Percentiles rank a stretch among this genome's conserved stretches.
phyloP scores from a whole-genome alignment of 2,329 filamentous ascomycete species.

The Sclerotinia trifoliorum region DNA sequence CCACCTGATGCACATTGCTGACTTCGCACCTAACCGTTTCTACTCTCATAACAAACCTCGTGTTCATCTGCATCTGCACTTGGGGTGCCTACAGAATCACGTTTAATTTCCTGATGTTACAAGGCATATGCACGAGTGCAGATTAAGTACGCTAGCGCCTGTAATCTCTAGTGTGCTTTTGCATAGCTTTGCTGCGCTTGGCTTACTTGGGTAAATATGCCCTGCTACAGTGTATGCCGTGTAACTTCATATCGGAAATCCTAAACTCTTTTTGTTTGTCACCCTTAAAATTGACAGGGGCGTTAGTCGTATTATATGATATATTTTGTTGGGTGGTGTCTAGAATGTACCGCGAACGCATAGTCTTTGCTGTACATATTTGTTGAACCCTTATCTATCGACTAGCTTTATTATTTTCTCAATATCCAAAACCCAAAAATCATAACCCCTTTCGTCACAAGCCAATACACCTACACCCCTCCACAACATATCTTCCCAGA shows the following conservation, averaged over 20 bases:
- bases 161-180: not conserved
- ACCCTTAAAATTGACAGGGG: not conserved
- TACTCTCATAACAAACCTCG: conserved; percentile 17
- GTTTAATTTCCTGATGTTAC: conserved; percentile 21
- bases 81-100: conserved; percentile 18
- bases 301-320: not conserved
- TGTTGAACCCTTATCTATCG: not conserved
- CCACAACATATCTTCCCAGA: not conserved
- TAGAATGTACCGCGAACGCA: conserved; percentile 1
- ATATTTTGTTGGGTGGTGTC: not conserved
- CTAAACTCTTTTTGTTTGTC: conserved; percentile 6
- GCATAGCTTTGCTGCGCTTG: not conserved
- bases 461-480: not conserved
- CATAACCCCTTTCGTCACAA: conserved; percentile 6
- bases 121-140: conserved; percentile 8
- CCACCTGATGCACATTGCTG: conserved; percentile 17
- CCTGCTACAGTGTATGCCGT: conserved; percentile 8
- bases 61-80: conserved; percentile 16
- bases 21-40: conserved; percentile 22
- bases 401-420: not conserved
- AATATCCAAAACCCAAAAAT: not conserved
- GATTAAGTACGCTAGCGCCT: conserved; percentile 1
- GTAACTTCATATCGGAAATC: conserved; percentile 7
- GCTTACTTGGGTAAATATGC: conserved; percentile 13
- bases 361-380: not conserved